Base-by-base conservation (phyloP, 176 grass and related monocot genomes). In the Musa troglodytarum region DNA sequence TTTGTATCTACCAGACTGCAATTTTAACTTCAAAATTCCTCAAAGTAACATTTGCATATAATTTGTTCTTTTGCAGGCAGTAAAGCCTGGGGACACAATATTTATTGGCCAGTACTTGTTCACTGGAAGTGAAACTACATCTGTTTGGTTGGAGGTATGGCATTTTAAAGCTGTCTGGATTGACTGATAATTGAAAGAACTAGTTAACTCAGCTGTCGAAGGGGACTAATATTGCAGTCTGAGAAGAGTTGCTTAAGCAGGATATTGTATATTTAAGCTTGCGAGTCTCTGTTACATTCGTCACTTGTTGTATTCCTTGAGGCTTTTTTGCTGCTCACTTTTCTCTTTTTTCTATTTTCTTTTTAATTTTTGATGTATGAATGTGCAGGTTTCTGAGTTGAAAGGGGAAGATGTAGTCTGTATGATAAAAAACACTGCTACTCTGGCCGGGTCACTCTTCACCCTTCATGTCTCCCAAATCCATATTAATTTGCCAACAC, bases 121-220 rank as follows among this genome's bases (percentile, higher is more conserved):
- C 84, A 99, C 96, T n/a, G 96, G 96, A 17, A 95, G 96, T 15
- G 96, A 99, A 81, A 99, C 91, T 80, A 99, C 96, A 76, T 99
- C 91, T 68, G 96, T 94, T 76, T 99, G 96, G 96, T 79, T 99
- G 80, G 86, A 99, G 91, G 96, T 99, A 80, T 21, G 43, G 11
- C 8, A 26, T 72, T 28, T 9, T 2, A 17, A 22, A 10, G 43
- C 53, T 69, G 43, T 15, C 23, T 58, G 63, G 5, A 57, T 17
- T 34, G 2, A 49, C 25, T 43, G 28, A 50, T 52, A 21, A n/a
- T 8, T 1, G 9, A 9, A 69, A 20, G n/a, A 70, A 50, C 14
- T n/a, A 1, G 20, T 17, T 70, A 2, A 70, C 34, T 69, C 29
- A 14, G 66, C 5, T 69, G 65, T 67, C 25, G 11, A 43, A 43